phyloP scores from a whole-genome alignment of 2,329 filamentous ascomycete genomes.

The Calonectria naviculata region DNA sequence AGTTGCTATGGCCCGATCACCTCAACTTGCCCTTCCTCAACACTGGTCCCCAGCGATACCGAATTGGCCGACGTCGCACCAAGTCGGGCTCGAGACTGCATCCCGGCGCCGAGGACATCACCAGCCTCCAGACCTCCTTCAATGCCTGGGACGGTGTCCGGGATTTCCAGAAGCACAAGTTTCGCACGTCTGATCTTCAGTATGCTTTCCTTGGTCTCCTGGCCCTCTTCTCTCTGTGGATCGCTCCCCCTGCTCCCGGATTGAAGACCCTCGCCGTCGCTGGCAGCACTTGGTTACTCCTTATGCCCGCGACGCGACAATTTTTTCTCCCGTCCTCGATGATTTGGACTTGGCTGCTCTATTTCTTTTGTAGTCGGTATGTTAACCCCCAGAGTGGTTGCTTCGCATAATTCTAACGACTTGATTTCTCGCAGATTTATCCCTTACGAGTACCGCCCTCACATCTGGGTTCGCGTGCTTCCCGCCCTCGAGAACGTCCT shows the following conservation, averaged over 20 bases:
- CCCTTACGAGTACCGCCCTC: conserved; percentile 85
- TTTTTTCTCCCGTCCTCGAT: conserved; percentile 91
- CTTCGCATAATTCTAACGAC: neutral
- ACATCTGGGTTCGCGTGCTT: conserved; percentile 95
- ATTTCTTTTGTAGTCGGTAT: conserved; percentile 94
- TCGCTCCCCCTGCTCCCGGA: conserved; percentile 84
- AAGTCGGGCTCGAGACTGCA: conserved; percentile 52
- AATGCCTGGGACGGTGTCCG: conserved; percentile 82
- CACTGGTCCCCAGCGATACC: conserved; percentile 54
- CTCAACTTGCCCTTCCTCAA: conserved; percentile 56
- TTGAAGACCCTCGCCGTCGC: conserved; percentile 80
- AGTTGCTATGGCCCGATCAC: conserved; percentile 53
- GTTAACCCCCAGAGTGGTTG: conserved; percentile 43
- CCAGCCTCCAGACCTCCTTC: conserved; percentile 83
- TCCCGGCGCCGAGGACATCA: conserved; percentile 68
- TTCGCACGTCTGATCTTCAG: conserved; percentile 86
- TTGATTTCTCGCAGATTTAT: conserved; percentile 75
- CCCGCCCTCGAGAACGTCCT: conserved; percentile 96
- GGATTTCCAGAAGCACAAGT: conserved; percentile 80
- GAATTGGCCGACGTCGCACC: conserved; percentile 50
- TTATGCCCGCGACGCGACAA: conserved; percentile 87
- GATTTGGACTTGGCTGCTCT: conserved; percentile 86
- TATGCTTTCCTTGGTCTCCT: conserved; percentile 81
- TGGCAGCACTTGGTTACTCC: conserved; percentile 74
- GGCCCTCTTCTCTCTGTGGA: conserved; percentile 83